A percentile compares a stretch with the other conserved stretches of the same genome.
These are phyloP conservation scores for Fonsecaea nubica DNA, from an alignment of 2,329 filamentous ascomycete genomes.

Conservation along the genomic window DNA sequence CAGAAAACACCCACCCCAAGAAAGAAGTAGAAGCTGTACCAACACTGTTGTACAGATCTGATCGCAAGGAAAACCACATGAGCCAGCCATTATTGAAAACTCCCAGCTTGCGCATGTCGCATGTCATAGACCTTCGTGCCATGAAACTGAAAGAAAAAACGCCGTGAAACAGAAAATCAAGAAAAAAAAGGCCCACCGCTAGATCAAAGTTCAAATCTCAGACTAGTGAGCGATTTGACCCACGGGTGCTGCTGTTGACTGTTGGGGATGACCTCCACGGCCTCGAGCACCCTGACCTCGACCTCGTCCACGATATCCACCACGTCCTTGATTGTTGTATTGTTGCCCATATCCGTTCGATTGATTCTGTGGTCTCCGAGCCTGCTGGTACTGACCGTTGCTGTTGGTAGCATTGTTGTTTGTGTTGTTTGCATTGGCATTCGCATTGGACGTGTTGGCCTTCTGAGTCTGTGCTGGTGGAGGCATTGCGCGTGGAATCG, in stretches of 20 bases:
- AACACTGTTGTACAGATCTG: slow-evolving; percentile 36
- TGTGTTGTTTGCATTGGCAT: slow-evolving; percentile 3
- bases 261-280: slow-evolving; percentile 33
- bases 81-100: slow-evolving; percentile 33
- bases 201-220: slow-evolving; percentile 15
- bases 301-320: slow-evolving; percentile 52
- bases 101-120: slow-evolving; percentile 40
- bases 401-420: slow-evolving; percentile 12
- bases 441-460: slow-evolving; percentile 23
- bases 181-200: slow-evolving; percentile 13
- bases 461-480: slow-evolving; percentile 44
- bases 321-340: slow-evolving; percentile 46
- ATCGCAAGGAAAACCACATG: slow-evolving; percentile 28
- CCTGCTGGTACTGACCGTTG: slow-evolving; percentile 33
- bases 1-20: slow-evolving; percentile 30
- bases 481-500: slow-evolving; percentile 77
- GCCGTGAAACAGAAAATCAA: slow-evolving; percentile 26
- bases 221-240: slow-evolving; percentile 33
- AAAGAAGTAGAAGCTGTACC: slow-evolving; percentile 32
- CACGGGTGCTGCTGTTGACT: slow-evolving; percentile 21
- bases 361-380: slow-evolving; percentile 29
- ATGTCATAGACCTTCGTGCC: slow-evolving; percentile 38
- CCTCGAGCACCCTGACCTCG: slow-evolving; percentile 52
- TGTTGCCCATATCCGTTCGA: slow-evolving; percentile 37
- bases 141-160: slow-evolving; percentile 26